phyloP scores from a whole-genome alignment of 75 land plant genomes.

The Selaginella tamariscina region DNA sequence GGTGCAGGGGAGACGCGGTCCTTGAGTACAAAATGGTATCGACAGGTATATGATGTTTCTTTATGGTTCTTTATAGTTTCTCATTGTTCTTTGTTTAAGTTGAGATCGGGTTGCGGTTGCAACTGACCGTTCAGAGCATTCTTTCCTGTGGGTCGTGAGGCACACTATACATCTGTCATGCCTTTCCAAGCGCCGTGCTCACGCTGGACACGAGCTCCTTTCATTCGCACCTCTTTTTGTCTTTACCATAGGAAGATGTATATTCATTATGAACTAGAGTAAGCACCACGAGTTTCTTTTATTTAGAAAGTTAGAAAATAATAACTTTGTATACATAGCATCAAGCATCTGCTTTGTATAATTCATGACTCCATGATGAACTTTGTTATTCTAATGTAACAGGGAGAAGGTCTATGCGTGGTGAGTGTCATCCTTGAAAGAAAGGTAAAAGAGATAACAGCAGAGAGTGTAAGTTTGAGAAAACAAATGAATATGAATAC shows the following conservation, averaged over 20 bases:
- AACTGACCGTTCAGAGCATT: conserved; percentile 8
- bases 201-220: neutral
- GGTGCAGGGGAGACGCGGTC: too few species aligned
- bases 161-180: neutral
- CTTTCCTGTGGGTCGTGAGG: conserved; percentile 7
- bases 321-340: too few species aligned
- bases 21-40: too few species aligned
- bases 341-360: too few species aligned
- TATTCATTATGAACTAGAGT: neutral
- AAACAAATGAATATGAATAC: neutral
- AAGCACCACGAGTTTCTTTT: neutral
- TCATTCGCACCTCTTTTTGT: neutral
- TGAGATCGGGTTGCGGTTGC: neutral
- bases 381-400: neutral
- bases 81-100: too few species aligned
- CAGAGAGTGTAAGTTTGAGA: conserved; percentile 5
- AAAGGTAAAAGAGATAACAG: neutral
- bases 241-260: neutral
- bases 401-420: neutral
- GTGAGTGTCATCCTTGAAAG: conserved; percentile 12
- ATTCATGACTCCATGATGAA: neutral
- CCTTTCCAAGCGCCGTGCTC: neutral
- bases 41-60: too few species aligned
- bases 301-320: neutral
- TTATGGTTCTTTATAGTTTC: too few species aligned